Base-by-base conservation (phyloP, 139 green algal species). In the Trebouxia sp. region DNA sequence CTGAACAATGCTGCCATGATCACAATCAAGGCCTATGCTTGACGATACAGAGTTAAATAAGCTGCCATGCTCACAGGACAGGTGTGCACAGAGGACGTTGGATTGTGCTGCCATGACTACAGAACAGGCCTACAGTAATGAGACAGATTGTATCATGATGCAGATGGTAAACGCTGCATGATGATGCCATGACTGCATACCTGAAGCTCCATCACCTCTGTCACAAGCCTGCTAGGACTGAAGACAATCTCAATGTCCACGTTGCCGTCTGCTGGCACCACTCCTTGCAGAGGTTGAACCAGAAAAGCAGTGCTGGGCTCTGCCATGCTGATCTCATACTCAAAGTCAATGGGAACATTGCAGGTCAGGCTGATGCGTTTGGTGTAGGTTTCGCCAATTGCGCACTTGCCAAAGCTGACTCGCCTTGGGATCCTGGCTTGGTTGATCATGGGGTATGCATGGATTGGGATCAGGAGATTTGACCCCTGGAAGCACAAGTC, bases 361-460 rank as follows among this genome's bases (percentile, higher is more conserved):
- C 88, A 92, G 51, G 88, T 72, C 62, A 92, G 76, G 42, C 77
- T 88, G 66, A 89, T 76, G n/a, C 28, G 53, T 62, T 85, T 85
- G 78, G 65, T 82, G 28, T 80, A 65, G 47, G 41, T 55, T 32
- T 88, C 82, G 11, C 83, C 85, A 51, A 92, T 10, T 17, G 83
- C 80, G 41, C 69, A 89, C 48, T 78, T 82, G 26, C 87, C 87
- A 78, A 92, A 91, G 84, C 91, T 86, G 35, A 92, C 66, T 10
- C 83, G 75, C 35, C 70, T 86, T 53, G 89, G 89, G 79, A 92
- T 90, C 42, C 83, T 85, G 30, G 83, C 86, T 50, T 89, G 79
- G 75, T 92, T 92, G 58, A 89, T 84, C 39, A 91, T 80, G 30
- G 87, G 89, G 85, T 92, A 92, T 9, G 76, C 89, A 72, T 92